Percentiles rank a stretch among this genome's conserved stretches.
phyloP scores from a whole-genome alignment of 2,329 filamentous ascomycete species.

The Pestalotiopsis sp. region DNA sequence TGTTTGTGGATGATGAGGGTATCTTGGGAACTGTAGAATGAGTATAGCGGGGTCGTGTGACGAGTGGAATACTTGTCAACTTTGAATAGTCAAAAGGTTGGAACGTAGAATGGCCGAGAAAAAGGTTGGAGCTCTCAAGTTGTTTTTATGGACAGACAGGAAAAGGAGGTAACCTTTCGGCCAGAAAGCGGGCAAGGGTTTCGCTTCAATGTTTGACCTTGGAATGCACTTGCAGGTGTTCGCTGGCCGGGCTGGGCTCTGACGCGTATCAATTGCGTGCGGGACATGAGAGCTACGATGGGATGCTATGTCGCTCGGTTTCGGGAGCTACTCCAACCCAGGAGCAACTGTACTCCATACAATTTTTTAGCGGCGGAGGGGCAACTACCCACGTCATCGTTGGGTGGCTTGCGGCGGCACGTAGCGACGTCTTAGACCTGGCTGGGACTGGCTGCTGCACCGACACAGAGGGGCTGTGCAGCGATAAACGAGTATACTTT shows the following conservation, averaged over 20 bases:
- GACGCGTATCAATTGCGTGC: neutral
- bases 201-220: neutral
- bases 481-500: neutral
- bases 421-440: neutral
- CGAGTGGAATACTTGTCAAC: neutral
- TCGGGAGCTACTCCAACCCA: neutral
- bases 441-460: neutral
- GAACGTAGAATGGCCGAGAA: neutral
- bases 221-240: neutral
- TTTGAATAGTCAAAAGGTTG: neutral
- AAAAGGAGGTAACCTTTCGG: neutral
- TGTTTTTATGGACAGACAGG: neutral
- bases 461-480: neutral
- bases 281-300: neutral
- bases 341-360: neutral
- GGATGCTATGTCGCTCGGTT: neutral
- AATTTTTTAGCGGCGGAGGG: conserved; percentile 15
- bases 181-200: neutral
- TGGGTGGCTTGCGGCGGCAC: neutral
- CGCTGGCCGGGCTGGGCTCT: neutral
- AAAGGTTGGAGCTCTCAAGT: neutral
- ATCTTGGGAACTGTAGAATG: neutral
- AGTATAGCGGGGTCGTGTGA: neutral
- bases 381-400: conserved; percentile 24
- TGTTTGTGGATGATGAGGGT: conserved; percentile 27